Percentiles rank a stretch among this genome's conserved stretches.
These are phyloP conservation scores for Chrysanthemum seticuspe DNA, from an alignment of 129 eudicot genomes.

Conservation along the genomic window DNA sequence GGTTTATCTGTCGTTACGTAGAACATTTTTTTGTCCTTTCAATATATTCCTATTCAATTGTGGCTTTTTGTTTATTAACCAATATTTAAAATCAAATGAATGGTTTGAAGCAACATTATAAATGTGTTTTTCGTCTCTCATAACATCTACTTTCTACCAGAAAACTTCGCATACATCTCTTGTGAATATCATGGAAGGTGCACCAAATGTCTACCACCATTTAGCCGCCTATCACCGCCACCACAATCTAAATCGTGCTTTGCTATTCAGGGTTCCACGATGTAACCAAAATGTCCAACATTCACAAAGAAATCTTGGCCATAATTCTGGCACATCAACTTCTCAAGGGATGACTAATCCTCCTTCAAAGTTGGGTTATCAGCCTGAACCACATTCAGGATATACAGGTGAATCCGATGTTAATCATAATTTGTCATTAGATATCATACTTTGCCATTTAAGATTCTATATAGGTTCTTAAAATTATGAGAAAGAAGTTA, in stretches of 20 bases:
- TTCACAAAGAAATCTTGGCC: constrained; percentile 4
- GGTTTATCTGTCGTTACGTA: no score
- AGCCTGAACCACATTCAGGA: constrained; percentile 19
- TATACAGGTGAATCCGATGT: background rate
- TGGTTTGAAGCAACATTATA: background rate
- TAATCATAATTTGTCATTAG: background rate
- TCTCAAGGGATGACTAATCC: constrained; percentile 18
- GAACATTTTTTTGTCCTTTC: no score
- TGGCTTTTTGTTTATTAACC: background rate
- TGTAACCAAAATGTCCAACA: constrained; percentile 16
- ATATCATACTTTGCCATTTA: background rate
- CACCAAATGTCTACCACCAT: constrained; percentile 18
- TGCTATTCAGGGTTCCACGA: constrained; percentile 9
- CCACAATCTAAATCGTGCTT: constrained; percentile 17
- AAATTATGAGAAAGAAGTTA: background rate
- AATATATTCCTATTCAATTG: background rate
- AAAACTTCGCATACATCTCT: background rate
- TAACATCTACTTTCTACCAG: constrained; percentile 20
- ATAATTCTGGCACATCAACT: background rate
- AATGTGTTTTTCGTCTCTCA: background rate
- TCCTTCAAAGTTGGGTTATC: constrained; percentile 16
- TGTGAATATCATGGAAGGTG: constrained; percentile 20
- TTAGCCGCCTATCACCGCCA: constrained; percentile 10
- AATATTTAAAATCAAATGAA: background rate
- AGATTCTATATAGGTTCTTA: background rate